Percentiles rank a stretch among this genome's conserved stretches.
Evolutionary conservation across 2,329 filamentous ascomycete genomes (phyloP).

Genomic region (Diaporthe humulicola): DNA sequence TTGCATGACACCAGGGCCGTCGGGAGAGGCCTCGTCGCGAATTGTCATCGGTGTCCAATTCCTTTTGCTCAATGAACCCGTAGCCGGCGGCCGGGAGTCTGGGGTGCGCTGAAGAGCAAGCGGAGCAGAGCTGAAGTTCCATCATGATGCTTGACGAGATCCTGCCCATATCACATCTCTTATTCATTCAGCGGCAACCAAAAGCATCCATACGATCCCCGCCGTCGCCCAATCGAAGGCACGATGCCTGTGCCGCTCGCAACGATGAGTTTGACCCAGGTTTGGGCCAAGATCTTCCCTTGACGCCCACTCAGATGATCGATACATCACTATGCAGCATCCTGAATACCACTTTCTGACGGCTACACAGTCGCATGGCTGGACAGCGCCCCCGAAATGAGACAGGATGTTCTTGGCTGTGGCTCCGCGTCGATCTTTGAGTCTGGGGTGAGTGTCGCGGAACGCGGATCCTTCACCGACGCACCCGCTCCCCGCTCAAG

Average conservation of each 20-base stretch:
- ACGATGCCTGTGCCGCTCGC: neutral
- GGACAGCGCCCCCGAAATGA: constrained; percentile 7
- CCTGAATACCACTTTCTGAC: neutral
- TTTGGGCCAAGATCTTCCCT: constrained; percentile 14
- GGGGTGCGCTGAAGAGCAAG: neutral
- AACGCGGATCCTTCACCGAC: constrained; percentile 20
- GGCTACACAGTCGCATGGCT: neutral
- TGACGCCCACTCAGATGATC: neutral
- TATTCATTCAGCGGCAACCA: neutral
- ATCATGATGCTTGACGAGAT: neutral
- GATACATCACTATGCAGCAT: neutral
- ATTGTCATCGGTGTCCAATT: neutral
- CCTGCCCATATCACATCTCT: neutral
- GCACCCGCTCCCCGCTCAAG: neutral
- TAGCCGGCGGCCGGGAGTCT: neutral
- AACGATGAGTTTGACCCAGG: neutral
- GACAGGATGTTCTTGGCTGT: constrained; percentile 14
- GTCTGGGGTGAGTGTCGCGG: constrained; percentile 19
- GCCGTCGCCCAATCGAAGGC: neutral
- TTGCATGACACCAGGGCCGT: neutral
- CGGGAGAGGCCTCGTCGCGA: neutral
- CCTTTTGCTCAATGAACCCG: neutral
- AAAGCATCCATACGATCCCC: neutral
- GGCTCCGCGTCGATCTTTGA: constrained; percentile 25
- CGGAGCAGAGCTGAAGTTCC: neutral